A percentile compares a stretch with the other conserved stretches of the same genome.
phyloP scores from a whole-genome alignment of 805 yeast genomes.

The Osmozyma mogii region DNA sequence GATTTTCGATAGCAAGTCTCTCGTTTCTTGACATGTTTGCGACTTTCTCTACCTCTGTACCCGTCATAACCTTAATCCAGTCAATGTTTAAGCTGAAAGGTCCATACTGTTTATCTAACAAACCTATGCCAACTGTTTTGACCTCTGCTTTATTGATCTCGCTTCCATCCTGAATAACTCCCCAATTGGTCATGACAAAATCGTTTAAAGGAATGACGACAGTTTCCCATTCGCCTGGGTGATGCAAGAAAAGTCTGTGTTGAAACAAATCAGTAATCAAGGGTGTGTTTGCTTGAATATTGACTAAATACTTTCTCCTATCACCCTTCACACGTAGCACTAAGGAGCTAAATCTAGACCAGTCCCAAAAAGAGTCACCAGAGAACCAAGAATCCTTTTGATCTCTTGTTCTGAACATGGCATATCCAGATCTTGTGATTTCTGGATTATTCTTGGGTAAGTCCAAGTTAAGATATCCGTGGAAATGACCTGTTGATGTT shows the following conservation, averaged over 20 bases:
- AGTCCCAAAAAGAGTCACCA: constrained; percentile 56
- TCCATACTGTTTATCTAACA: constrained; percentile 71
- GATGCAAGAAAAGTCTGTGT: constrained; percentile 65
- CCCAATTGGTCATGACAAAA: constrained; percentile 79
- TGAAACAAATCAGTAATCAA: constrained; percentile 74
- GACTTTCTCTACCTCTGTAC: constrained; percentile 39
- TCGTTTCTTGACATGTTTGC: constrained; percentile 26
- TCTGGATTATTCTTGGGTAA: constrained; percentile 35
- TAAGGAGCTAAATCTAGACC: constrained; percentile 54
- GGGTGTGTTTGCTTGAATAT: constrained; percentile 75
- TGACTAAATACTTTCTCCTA: constrained; percentile 65
- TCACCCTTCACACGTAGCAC: constrained; percentile 69
- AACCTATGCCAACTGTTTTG: constrained; percentile 69
- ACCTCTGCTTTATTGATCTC: constrained; percentile 56
- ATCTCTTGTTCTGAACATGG: neutral
- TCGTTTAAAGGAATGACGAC: constrained; percentile 70
- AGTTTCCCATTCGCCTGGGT: constrained; percentile 77
- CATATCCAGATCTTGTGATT: constrained; percentile 11
- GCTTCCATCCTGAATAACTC: constrained; percentile 45
- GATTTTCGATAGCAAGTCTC: neutral
- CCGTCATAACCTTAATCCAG: constrained; percentile 63
- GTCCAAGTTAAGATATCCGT: constrained; percentile 53
- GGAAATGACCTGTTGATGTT: constrained; percentile 28
- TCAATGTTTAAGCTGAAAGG: constrained; percentile 65
- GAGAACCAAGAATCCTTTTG: constrained; percentile 16